Evolutionary conservation across 345 rosid species (phyloP), one percentile per base, ranked within the genome.

Genomic region (Eucalyptus decipiens): DNA sequence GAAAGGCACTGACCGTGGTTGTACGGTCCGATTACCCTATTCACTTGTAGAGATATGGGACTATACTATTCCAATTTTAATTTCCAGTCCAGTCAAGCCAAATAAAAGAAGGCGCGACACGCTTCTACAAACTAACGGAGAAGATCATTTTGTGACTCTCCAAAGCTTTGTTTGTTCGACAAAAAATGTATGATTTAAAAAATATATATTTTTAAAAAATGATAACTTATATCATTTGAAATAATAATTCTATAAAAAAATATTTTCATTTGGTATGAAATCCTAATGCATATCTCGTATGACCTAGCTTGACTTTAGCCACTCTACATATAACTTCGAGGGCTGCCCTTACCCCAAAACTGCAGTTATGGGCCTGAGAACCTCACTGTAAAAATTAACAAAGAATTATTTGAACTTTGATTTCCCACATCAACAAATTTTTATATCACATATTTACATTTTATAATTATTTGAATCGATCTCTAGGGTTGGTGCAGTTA

Each of bases 161-260:
- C 9, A 18, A 51, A 51, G 9, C 2, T 51, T 51, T 18, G 4
- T 51, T 51, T 51, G 23, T 18, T 51, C 18, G 23, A 51, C 2
- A 7, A 51, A 51, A 51, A 51, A 7, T 18, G 9, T 18, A 52
- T 1, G 4, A 52, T 52, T 52, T 52, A 6, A 18, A 51, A 7
- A 3, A 17, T 42, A 42, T 42, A 43, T 43, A 42, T 2, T 16
- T 6, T 17, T 0, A 18, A 52, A 51, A 51, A 52, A 18, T 18
- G 3, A 52, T 7, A 0, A 52, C 4, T 52, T 18, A 18, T 51
- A 51, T 52, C 9, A 2, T 52, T 18, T 52, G 4, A 52, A 52
- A 52, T 52, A 52, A 51, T 51, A 51, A 52, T 18, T 52, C 24
- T 3, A 52, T 18, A 52, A 52, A 49, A 45, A 52, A 52, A 52